phyloP scores from a whole-genome alignment of 352 stramenopile genomes.

The Thraustotheca clavata region DNA sequence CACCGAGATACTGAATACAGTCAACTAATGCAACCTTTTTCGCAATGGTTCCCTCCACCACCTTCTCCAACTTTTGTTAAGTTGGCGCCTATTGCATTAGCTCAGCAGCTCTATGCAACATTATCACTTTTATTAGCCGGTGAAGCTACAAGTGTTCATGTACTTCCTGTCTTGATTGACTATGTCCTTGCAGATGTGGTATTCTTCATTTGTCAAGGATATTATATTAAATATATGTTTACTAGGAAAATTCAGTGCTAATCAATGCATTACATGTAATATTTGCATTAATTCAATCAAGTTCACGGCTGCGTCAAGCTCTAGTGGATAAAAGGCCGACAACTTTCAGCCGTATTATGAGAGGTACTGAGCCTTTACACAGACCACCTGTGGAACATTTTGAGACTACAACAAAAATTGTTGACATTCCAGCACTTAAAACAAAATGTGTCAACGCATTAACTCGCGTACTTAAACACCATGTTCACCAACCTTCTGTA shows the following conservation, averaged over 20 bases:
- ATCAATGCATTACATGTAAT: background rate
- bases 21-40: slow-evolving; percentile 20
- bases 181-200: background rate
- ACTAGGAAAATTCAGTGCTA: background rate
- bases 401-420: no score
- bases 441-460: background rate
- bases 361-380: background rate
- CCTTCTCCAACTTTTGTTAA: background rate
- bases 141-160: background rate
- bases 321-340: background rate
- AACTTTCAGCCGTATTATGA: background rate
- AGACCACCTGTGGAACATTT: background rate
- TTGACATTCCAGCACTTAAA: background rate
- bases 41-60: slow-evolving; percentile 11
- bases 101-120: slow-evolving; percentile 1
- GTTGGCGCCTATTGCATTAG: background rate
- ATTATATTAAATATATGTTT: background rate
- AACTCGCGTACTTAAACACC: background rate
- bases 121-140: background rate
- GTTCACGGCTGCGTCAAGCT: background rate
- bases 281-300: background rate
- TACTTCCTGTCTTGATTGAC: background rate
- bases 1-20: slow-evolving; percentile 7
- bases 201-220: background rate
- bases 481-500: background rate